Conservation (phyloP, 805 yeast species). For the Wickerhamomyces bovis region DNA sequence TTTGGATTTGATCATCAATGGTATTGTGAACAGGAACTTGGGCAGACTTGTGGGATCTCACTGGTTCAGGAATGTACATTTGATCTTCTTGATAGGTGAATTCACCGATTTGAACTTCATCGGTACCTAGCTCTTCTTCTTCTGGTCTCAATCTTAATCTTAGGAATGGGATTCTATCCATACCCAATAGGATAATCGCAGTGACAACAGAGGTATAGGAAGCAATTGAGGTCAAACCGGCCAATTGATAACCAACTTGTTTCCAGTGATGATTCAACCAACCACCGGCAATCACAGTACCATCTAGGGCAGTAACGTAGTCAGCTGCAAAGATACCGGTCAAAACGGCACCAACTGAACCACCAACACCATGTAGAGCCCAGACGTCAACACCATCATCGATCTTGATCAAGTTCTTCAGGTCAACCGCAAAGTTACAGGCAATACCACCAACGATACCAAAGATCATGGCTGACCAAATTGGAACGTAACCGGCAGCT, state of each 20-base stretch:
- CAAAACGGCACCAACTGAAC: conserved; percentile 71
- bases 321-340: conserved; percentile 93
- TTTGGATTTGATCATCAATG: conserved; percentile 31
- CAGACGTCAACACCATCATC: conserved; percentile 96
- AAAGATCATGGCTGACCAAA: conserved; percentile 80
- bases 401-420: conserved; percentile 63
- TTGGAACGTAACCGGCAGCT: conserved; percentile 94
- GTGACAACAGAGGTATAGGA: conserved; percentile 75
- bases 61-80: conserved; percentile 70
- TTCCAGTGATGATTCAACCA: conserved; percentile 79
- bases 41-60: conserved; percentile 47
- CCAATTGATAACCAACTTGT: conserved; percentile 86
- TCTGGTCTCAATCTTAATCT: conserved; percentile 79
- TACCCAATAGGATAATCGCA: conserved; percentile 52
- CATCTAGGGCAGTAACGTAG: conserved; percentile 82
- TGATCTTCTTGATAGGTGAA: conserved; percentile 64
- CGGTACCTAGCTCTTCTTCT: conserved; percentile 85
- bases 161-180: conserved; percentile 77
- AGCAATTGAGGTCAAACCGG: conserved; percentile 65
- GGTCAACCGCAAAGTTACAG: conserved; percentile 82
- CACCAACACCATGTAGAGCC: conserved; percentile 93
- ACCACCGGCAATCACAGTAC: conserved; percentile 70
- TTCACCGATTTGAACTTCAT: conserved; percentile 87
- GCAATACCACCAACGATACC: conserved; percentile 73
- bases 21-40: conserved; percentile 22